Conservation (phyloP, 495 filamentous ascomycete species). For the Amphirosellinia nigrospora region DNA sequence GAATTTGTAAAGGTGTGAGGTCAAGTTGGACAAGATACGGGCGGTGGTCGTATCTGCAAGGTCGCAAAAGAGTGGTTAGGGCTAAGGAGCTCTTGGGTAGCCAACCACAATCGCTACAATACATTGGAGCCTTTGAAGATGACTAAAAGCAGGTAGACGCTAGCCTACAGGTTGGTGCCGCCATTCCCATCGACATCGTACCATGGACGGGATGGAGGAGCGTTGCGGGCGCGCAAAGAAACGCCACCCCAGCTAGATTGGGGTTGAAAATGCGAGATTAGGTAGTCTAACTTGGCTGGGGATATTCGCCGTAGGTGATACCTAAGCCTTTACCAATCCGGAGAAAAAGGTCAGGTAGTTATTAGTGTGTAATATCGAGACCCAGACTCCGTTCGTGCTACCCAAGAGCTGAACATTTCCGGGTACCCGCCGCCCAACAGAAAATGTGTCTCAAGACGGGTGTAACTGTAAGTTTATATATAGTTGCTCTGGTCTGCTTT, state of each 20-base stretch:
- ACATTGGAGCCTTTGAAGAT: background rate
- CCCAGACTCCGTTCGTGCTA: background rate
- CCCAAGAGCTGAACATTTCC: background rate
- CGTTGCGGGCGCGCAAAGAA: background rate
- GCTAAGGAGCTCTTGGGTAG: conserved; percentile 12
- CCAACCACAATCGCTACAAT: background rate
- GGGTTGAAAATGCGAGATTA: conserved; percentile 6
- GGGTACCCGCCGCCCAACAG: background rate
- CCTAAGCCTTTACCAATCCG: conserved; percentile 3
- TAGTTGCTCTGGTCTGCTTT: no score
- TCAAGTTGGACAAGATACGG: conserved; percentile 27
- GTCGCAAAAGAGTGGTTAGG: background rate
- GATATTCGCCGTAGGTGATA: background rate
- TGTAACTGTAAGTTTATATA: conserved; percentile 16
- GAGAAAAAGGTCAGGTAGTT: background rate
- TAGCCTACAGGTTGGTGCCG: background rate
- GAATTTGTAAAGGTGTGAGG: conserved; percentile 19
- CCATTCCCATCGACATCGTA: conserved; percentile 14
- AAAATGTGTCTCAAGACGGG: background rate
- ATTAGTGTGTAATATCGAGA: background rate
- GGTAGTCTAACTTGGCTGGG: background rate
- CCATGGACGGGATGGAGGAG: background rate
- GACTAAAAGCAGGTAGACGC: conserved; percentile 1
- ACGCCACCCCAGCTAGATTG: background rate
- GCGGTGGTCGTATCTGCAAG: conserved; percentile 26